Evolutionary conservation across 2,329 filamentous ascomycete species (phyloP), one percentile per base, ranked within the genome.

Genomic region (Trichoderma cornu-damae): DNA sequence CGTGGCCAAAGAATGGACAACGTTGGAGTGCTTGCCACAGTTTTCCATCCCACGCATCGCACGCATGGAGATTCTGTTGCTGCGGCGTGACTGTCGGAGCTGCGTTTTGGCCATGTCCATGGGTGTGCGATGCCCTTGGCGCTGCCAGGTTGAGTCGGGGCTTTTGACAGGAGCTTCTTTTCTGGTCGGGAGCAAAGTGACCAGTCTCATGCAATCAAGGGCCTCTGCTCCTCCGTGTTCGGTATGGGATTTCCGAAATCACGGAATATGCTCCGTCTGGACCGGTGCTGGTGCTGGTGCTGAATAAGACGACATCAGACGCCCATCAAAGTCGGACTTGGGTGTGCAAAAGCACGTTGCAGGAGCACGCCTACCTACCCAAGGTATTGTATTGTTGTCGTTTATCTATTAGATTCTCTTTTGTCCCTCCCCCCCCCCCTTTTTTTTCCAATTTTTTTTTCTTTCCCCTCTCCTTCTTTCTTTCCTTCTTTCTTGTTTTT

Each of bases 191-290:
- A 34, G 44, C 26, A 56, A 48, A 42, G 2, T 56, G 53, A 56
- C 53, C 24, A 56, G 53, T 56, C 53, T 44, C 32, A 30, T 55
- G 52, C 43, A 40, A 55, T 48, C 52, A 4, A 20, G 43, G 42
- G 18, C 26, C 34, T 38, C 14, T 5, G 24, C 8, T 40, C 28
- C 34, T 49, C 44, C 34, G 26, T 43, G 18, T 22, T 56, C 44
- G 53, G 24, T 38, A 54, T 37, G 16, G 20, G n/a, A 35, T n/a
- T 4, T 40, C 30, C 40, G 38, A 24, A 16, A 18, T 44, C 20
- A 42, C 18, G 35, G 22, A 42, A 16, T 28, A n/a, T 51, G 16
- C 35, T 16, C n/a, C n/a, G n/a, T n/a, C n/a, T 2, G 14, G 7
- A 16, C 3, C 20, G 3, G 18, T 30, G 3, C 6, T 30, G 6